These are phyloP conservation scores for Elsinoe ampelina DNA, from an alignment of 2,329 filamentous ascomycete genomes.

Conservation along the genomic window DNA sequence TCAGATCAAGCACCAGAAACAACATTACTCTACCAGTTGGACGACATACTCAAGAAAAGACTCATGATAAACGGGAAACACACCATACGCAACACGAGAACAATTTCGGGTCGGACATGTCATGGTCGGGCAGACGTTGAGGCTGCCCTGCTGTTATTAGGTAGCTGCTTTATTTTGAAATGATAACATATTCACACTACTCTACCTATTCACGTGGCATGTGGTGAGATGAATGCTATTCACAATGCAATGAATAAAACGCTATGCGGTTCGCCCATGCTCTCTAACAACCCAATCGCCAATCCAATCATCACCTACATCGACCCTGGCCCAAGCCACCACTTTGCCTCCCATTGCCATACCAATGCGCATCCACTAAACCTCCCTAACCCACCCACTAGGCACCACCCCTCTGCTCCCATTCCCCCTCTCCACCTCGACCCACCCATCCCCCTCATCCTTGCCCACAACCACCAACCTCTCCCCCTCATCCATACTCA, in stretches of 20 bases:
- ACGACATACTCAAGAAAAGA: slow-evolving; percentile 4
- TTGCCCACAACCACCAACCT: slow-evolving; percentile 80
- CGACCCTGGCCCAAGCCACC: no score
- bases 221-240: no score
- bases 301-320: not conserved
- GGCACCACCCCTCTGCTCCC: slow-evolving; percentile 82
- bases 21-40: not conserved
- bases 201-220: no score
- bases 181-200: not conserved
- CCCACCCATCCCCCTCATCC: slow-evolving; percentile 90
- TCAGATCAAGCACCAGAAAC: not conserved
- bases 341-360: no score
- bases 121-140: not conserved
- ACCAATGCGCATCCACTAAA: slow-evolving; percentile 26
- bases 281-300: not conserved
- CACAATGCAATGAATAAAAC: no score
- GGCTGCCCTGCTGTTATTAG: not conserved
- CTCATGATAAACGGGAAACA: not conserved
- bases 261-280: no score
- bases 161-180: not conserved
- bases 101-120: not conserved
- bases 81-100: not conserved
- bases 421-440: slow-evolving; percentile 82
- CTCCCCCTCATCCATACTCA: slow-evolving; percentile 85
- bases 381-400: slow-evolving; percentile 80